These are phyloP conservation scores for Datura wrightii DNA, from an alignment of 257 asterid species.

Conservation along the genomic window DNA sequence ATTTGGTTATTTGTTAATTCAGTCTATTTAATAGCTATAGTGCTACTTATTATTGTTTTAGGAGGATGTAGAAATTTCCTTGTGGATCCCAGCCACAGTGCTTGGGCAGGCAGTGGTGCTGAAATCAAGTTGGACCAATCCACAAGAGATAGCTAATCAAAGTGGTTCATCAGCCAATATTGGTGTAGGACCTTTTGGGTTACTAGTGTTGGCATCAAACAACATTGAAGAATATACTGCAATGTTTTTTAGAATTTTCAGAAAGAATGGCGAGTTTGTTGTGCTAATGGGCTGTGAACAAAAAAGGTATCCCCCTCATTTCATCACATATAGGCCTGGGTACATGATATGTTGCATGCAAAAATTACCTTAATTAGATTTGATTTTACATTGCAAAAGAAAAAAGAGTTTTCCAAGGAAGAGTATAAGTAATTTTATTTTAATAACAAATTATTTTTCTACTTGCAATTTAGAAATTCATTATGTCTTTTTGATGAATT, in stretches of 20 bases:
- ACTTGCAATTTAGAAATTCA: not conserved
- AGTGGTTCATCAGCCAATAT: conserved; percentile 43
- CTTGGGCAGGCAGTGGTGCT: conserved; percentile 40
- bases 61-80: conserved; percentile 6
- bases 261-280: conserved; percentile 35
- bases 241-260: conserved; percentile 51
- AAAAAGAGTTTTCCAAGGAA: not conserved
- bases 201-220: conserved; percentile 23
- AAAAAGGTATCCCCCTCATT: conserved; percentile 44
- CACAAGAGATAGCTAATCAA: conserved; percentile 44
- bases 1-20: no score
- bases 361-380: not conserved
- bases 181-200: conserved; percentile 48
- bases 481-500: not conserved
- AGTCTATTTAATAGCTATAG: not conserved
- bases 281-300: conserved; percentile 66
- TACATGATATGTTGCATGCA: no score
- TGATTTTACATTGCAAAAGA: not conserved
- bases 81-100: conserved; percentile 29
- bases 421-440: not conserved
- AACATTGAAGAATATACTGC: conserved; percentile 50
- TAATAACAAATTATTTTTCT: not conserved
- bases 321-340: no score
- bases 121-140: conserved; percentile 37
- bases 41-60: conserved; percentile 11